phyloP scores from a whole-genome alignment of 257 asterid species.

The Penstemon newberryi region DNA sequence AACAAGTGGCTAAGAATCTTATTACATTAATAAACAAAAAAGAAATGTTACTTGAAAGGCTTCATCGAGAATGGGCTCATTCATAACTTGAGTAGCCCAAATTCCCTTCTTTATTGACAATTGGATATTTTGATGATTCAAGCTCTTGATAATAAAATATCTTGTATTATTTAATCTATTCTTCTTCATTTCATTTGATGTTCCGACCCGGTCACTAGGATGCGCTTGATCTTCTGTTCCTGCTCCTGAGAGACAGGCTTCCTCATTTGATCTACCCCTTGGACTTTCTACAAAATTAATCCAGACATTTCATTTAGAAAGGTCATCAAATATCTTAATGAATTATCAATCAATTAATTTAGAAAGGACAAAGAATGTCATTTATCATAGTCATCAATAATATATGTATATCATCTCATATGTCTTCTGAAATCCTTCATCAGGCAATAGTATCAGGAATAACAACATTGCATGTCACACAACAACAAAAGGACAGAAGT shows the following conservation, averaged over 20 bases:
- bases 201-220: slow-evolving; percentile 49
- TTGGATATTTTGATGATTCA: slow-evolving; percentile 83
- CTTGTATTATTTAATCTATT: slow-evolving; percentile 49
- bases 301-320: slow-evolving; percentile 30
- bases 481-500: neutral
- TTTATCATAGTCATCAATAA: slow-evolving; percentile 8
- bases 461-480: slow-evolving; percentile 13
- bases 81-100: slow-evolving; percentile 99
- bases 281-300: slow-evolving; percentile 51
- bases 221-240: slow-evolving; percentile 48
- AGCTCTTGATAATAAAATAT: slow-evolving; percentile 94
- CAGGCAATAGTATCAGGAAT: slow-evolving; percentile 10
- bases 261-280: slow-evolving; percentile 46
- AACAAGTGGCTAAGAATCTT: slow-evolving; percentile 32
- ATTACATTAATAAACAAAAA: slow-evolving; percentile 41
- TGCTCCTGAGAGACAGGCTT: slow-evolving; percentile 49
- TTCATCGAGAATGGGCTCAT: slow-evolving; percentile 94
- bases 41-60: slow-evolving; percentile 80
- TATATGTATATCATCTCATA: neutral
- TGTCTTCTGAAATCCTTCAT: slow-evolving; percentile 13
- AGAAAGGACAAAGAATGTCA: slow-evolving; percentile 14
- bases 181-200: slow-evolving; percentile 52
- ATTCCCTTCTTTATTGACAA: slow-evolving; percentile 76
- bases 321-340: slow-evolving; percentile 19
- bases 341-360: neutral